Percentiles rank a stretch among this genome's conserved stretches.
phyloP scores from a whole-genome alignment of 1,284 basidiomycete genomes.

The Mycena citricolor region DNA sequence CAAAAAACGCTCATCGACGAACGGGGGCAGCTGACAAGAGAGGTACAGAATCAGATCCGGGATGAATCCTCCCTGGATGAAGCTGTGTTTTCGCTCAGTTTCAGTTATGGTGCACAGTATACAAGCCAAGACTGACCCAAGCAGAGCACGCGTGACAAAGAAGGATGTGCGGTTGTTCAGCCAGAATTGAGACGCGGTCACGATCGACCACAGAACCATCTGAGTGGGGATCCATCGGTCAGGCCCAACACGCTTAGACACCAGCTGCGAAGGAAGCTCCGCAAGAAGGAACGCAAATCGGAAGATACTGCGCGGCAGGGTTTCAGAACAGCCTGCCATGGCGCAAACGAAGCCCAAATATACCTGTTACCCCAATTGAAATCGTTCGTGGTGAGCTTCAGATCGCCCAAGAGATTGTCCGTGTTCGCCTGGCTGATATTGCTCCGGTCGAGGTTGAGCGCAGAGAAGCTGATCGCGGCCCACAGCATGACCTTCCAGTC shows the following conservation, averaged over 20 bases:
- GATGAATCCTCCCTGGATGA: slow-evolving; percentile 41
- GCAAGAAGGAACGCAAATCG: slow-evolving; percentile 59
- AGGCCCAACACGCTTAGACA: slow-evolving; percentile 69
- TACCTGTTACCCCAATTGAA: slow-evolving; percentile 64
- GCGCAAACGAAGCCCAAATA: not conserved
- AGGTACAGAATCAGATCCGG: slow-evolving; percentile 67
- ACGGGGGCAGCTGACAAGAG: slow-evolving; percentile 43
- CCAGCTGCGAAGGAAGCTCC: slow-evolving; percentile 70
- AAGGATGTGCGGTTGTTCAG: slow-evolving; percentile 56
- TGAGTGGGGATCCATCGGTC: slow-evolving; percentile 70
- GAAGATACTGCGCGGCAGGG: slow-evolving; percentile 34
- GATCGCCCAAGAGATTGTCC: slow-evolving; percentile 65
- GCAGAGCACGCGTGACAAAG: slow-evolving; percentile 41
- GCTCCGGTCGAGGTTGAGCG: slow-evolving; percentile 55
- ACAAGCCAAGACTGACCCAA: slow-evolving; percentile 43
- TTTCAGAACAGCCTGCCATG: not conserved
- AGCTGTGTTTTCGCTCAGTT: slow-evolving; percentile 7
- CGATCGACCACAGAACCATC: slow-evolving; percentile 39
- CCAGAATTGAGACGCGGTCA: slow-evolving; percentile 58
- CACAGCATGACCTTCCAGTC: slow-evolving; percentile 67
- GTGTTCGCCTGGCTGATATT: slow-evolving; percentile 67
- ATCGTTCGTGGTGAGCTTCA: slow-evolving; percentile 60
- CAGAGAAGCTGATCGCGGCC: slow-evolving; percentile 64
- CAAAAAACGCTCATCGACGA: not conserved
- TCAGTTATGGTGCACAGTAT: not conserved